Base-by-base conservation (phyloP, 2,329 filamentous ascomycete genomes). In the Myotisia sp. region DNA sequence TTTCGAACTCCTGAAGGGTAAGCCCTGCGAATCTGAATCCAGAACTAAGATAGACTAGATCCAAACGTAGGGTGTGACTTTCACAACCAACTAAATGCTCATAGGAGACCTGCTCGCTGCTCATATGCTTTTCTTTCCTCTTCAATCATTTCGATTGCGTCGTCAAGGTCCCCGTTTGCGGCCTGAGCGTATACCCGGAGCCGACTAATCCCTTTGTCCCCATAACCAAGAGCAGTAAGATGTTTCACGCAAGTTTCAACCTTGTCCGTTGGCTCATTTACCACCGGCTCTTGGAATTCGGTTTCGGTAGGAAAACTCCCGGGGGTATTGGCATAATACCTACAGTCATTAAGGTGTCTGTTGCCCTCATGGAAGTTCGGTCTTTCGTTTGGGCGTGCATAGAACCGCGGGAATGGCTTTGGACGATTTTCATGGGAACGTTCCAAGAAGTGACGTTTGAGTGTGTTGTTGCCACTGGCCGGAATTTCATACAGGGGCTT, bases 101-200 rank as follows among this genome's bases (percentile, higher is more conserved):
- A 41, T 6, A 21, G 13, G 10, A 17, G 13, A 8, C 21, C 17
- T 5, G 7, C 19, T 36, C 46, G 49, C 29, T 54, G 45, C 21
- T 52, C 50, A 45, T 62, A 63, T 3, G 48, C 58, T 37, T 54
- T 56, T 27, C 58, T 53, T 38, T 66, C 63, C 38, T 66, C 63
- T 39, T 65, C 62, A 41, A 67, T 64, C 55, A 65, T 63, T 29
- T 65, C 62, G 42, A 67, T 64, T 2, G 63, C 63, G 34, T 63
- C 58, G 17, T 47, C 46, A 14, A 67, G 44, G 33, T 52, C 53
- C 10, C 61, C 59, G 14, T 59, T 50, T 9, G 58, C 55, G 17
- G 60, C 62, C 17, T 56, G 54, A 9, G 63, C 63, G 50, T 63
- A 65, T 6, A 64, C 49, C 20, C 47, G 47, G 36, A 66, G 49